These are phyloP conservation scores for Kitagawia praeruptora DNA, from an alignment of 129 eudicot species.

Conservation along the genomic window DNA sequence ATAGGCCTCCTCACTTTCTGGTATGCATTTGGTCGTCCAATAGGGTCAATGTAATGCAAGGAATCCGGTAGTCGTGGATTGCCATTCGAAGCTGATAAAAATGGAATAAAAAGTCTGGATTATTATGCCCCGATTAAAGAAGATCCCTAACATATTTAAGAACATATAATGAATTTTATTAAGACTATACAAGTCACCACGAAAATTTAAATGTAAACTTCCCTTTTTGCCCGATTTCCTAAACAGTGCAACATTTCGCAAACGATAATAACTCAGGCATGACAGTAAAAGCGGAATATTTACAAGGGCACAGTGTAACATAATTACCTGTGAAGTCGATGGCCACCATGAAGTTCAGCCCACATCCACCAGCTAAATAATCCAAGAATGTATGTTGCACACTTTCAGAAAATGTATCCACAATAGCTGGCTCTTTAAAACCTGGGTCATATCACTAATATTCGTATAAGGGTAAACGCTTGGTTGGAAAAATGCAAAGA, in stretches of 20 bases:
- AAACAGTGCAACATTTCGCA: background rate
- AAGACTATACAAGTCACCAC: background rate
- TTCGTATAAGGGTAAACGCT: background rate
- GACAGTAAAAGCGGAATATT: background rate
- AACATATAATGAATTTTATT: background rate
- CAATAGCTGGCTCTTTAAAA: constrained; percentile 70
- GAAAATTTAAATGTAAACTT: background rate
- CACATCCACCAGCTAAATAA: constrained; percentile 87
- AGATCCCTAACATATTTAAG: background rate
- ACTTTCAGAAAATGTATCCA: constrained; percentile 70
- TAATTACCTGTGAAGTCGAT: constrained; percentile 85
- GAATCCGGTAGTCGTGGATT: constrained; percentile 97
- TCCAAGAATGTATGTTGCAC: constrained; percentile 84
- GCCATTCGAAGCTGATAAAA: constrained; percentile 83
- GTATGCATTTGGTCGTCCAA: constrained; percentile 96
- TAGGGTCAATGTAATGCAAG: constrained; percentile 87
- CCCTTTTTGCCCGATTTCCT: background rate
- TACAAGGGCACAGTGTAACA: background rate
- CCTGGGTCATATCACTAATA: constrained; percentile 30
- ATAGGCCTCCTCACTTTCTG: constrained; percentile 56
- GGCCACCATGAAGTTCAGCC: constrained; percentile 95
- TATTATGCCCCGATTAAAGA: constrained; percentile 6
- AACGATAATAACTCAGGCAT: background rate
- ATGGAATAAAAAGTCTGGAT: constrained; percentile 8
- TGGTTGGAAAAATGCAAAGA: background rate